These are phyloP conservation scores for Barnettozyma sp. DNA, from an alignment of 805 yeast genomes.

Conservation along the genomic window DNA sequence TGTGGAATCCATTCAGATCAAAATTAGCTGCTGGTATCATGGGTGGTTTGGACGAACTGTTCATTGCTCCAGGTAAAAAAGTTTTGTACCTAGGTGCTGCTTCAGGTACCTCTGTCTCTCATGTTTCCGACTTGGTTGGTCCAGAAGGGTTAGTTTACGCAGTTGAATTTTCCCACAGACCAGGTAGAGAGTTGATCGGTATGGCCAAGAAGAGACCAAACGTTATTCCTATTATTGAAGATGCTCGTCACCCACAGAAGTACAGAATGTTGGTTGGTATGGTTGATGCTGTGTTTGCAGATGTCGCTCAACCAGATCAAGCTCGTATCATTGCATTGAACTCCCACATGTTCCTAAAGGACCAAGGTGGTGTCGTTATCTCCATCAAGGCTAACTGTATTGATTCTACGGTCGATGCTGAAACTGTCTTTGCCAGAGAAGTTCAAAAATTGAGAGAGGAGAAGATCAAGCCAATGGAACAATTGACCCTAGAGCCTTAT, in stretches of 20 bases:
- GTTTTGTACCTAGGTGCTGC: conserved; percentile 98
- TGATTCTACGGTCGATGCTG: conserved; percentile 98
- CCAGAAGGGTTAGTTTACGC: conserved; percentile 99
- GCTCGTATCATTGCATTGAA: conserved; percentile 99
- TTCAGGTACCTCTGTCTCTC: conserved; percentile 98
- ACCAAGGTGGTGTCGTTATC: conserved; percentile 97
- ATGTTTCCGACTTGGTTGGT: conserved; percentile 96
- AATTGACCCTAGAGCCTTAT: conserved; percentile 97
- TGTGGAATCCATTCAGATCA: conserved; percentile 99
- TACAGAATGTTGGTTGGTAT: conserved; percentile 98
- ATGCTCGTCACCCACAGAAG: conserved; percentile 99
- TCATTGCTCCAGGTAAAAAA: conserved; percentile 97
- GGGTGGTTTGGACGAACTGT: conserved; percentile 98
- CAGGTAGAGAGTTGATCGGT: conserved; percentile 97
- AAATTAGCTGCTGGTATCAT: conserved; percentile 99
- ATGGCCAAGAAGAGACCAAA: conserved; percentile 99
- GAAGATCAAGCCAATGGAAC: conserved; percentile 97
- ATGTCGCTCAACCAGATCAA: conserved; percentile 99
- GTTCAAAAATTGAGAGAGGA: conserved; percentile 98
- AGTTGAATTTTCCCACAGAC: conserved; percentile 98
- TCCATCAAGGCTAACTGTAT: conserved; percentile 99
- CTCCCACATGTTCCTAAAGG: conserved; percentile 96
- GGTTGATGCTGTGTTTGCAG: conserved; percentile 99
- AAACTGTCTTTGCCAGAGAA: conserved; percentile 98
- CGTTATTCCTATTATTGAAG: conserved; percentile 97